Evolutionary conservation across 306 rosid species (phyloP).

Genomic region (Delonix regia): DNA sequence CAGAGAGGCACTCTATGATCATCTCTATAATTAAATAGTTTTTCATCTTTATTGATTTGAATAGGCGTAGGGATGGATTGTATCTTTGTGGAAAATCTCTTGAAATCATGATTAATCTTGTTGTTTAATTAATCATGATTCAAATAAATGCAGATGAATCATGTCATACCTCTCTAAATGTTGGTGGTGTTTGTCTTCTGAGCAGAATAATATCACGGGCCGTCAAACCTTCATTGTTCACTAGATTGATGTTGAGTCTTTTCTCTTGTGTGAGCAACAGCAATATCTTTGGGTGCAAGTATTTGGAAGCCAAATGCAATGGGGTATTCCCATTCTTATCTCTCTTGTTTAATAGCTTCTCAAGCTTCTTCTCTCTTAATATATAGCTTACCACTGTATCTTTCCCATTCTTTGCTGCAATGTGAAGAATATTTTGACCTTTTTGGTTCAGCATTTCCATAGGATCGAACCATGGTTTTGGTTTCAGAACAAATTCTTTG

Average conservation of each 20-base stretch:
- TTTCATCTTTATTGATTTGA: neutral
- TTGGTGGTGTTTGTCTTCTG: neutral
- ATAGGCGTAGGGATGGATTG: neutral
- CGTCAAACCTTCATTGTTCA: neutral
- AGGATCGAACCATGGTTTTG: neutral
- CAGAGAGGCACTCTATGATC: neutral
- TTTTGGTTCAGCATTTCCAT: neutral
- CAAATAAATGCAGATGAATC: neutral
- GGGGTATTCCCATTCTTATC: neutral
- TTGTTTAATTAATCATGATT: neutral
- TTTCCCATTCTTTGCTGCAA: neutral
- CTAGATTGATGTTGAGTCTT: neutral
- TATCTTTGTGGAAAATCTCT: neutral
- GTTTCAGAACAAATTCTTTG: neutral
- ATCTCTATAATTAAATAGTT: neutral
- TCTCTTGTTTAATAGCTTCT: neutral
- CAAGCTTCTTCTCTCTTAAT: neutral
- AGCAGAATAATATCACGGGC: neutral
- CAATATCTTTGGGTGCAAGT: neutral
- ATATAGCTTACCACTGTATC: neutral
- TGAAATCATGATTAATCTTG: no score
- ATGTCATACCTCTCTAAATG: neutral
- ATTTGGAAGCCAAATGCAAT: conserved; percentile 6
- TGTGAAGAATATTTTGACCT: conserved; percentile 2
- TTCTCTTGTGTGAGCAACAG: neutral